phyloP scores from a whole-genome alignment of 345 rosid species.

The Corymbia maculata region DNA sequence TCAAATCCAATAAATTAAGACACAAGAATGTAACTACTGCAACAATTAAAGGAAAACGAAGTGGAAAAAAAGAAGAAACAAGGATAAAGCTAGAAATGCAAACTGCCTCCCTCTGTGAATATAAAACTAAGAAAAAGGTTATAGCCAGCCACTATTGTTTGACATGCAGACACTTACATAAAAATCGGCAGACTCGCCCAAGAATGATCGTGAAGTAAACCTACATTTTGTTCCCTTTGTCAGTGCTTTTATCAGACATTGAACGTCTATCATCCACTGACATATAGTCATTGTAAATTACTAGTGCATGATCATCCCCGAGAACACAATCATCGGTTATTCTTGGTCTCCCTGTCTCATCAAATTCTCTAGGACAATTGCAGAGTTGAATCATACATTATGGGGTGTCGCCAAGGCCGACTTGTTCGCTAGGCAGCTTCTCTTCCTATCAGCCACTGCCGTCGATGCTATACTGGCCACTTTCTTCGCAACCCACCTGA shows the following conservation, averaged over 20 bases:
- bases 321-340: not conserved
- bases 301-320: not conserved
- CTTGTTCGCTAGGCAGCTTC: not conserved
- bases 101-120: not conserved
- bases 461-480: not conserved
- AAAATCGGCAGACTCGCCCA: not conserved
- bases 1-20: not conserved
- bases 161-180: no score
- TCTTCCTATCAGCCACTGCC: not conserved
- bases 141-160: no score
- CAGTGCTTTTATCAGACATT: not conserved
- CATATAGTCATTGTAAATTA: not conserved
- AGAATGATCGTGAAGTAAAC: not conserved
- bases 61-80: not conserved
- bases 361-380: not conserved
- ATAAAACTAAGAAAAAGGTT: not conserved
- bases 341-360: not conserved
- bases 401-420: not conserved
- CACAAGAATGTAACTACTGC: not conserved
- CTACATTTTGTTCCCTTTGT: not conserved
- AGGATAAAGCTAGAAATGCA: not conserved
- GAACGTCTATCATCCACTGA: not conserved
- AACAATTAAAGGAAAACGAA: not conserved
- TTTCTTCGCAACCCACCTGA: not conserved
- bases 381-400: not conserved